A percentile compares a stretch with the other conserved stretches of the same genome.
Conservation (phyloP, 2,329 filamentous ascomycete species). For the Bertia moriformis region DNA sequence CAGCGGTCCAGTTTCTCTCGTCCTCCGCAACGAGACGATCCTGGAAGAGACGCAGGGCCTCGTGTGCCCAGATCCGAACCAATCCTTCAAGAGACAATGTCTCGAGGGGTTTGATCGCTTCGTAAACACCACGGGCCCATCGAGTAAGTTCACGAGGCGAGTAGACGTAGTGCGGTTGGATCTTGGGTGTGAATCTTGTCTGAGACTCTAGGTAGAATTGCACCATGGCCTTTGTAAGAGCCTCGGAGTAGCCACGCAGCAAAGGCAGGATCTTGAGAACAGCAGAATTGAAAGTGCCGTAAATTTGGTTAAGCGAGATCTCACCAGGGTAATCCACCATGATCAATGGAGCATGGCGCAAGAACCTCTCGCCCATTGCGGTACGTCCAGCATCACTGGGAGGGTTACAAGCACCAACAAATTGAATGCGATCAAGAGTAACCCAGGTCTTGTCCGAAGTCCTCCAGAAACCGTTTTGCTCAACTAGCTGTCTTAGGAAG, state of each 20-base stretch:
- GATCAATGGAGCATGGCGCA: conserved; percentile 91
- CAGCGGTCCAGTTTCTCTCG: conserved; percentile 87
- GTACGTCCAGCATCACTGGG: conserved; percentile 95
- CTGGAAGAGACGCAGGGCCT: conserved; percentile 89
- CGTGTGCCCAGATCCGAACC: conserved; percentile 94
- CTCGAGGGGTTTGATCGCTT: conserved; percentile 87
- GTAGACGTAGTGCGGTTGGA: conserved; percentile 98
- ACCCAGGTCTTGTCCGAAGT: conserved; percentile 97
- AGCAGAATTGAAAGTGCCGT: conserved; percentile 93
- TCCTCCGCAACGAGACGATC: conserved; percentile 91
- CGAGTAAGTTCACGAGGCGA: conserved; percentile 94
- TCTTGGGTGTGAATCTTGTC: conserved; percentile 82
- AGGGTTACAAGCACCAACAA: conserved; percentile 96
- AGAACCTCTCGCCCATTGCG: conserved; percentile 79
- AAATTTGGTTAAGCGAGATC: conserved; percentile 87
- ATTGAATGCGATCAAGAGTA: conserved; percentile 91
- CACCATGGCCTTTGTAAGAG: conserved; percentile 94
- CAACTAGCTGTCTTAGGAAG: conserved; percentile 90
- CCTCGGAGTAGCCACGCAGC: conserved; percentile 85
- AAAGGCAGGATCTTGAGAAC: conserved; percentile 93
- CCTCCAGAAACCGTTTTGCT: conserved; percentile 98
- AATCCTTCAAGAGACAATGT: conserved; percentile 77
- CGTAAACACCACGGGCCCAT: conserved; percentile 95
- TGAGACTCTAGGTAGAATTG: conserved; percentile 92
- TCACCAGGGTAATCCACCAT: conserved; percentile 99